Evolutionary conservation across 805 yeast genomes (phyloP).

Genomic region (Ogataea trehalophila): DNA sequence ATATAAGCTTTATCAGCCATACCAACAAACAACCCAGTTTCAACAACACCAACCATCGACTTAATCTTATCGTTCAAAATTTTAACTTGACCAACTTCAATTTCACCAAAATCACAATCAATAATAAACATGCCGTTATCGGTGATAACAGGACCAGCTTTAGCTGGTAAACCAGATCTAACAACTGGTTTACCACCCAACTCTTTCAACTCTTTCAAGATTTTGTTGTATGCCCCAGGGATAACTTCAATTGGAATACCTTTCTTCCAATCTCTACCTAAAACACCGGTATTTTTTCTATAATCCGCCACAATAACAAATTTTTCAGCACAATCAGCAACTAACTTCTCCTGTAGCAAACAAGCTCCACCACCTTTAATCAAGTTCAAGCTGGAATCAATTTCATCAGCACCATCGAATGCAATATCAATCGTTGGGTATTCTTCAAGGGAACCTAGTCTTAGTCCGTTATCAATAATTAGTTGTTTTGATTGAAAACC

Average conservation of each 20-base stretch:
- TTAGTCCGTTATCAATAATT: constrained; percentile 75
- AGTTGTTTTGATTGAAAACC: constrained; percentile 93
- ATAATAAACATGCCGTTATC: constrained; percentile 92
- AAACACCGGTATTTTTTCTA: constrained; percentile 67
- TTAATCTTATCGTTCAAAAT: constrained; percentile 63
- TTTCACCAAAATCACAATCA: constrained; percentile 88
- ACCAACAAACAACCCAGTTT: constrained; percentile 81
- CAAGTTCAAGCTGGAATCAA: constrained; percentile 72
- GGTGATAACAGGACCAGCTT: constrained; percentile 96
- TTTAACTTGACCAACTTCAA: constrained; percentile 42
- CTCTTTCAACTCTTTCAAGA: constrained; percentile 52
- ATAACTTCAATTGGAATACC: constrained; percentile 97
- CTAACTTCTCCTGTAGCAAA: constrained; percentile 90
- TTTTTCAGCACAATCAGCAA: constrained; percentile 70
- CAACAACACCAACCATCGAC: constrained; percentile 86
- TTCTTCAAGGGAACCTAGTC: constrained; percentile 78
- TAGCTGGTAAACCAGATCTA: constrained; percentile 84
- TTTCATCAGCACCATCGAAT: constrained; percentile 98
- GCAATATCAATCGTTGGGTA: constrained; percentile 82
- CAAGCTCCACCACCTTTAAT: constrained; percentile 99
- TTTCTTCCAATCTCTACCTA: constrained; percentile 80
- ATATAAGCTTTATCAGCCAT: constrained; percentile 81
- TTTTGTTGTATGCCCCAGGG: constrained; percentile 80
- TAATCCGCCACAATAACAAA: constrained; percentile 91
- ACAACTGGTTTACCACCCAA: constrained; percentile 66